A percentile compares a stretch with the other conserved stretches of the same genome.
Conservation (phyloP, 202 grass and related monocot genomes). For the Elaeis oleifera region DNA sequence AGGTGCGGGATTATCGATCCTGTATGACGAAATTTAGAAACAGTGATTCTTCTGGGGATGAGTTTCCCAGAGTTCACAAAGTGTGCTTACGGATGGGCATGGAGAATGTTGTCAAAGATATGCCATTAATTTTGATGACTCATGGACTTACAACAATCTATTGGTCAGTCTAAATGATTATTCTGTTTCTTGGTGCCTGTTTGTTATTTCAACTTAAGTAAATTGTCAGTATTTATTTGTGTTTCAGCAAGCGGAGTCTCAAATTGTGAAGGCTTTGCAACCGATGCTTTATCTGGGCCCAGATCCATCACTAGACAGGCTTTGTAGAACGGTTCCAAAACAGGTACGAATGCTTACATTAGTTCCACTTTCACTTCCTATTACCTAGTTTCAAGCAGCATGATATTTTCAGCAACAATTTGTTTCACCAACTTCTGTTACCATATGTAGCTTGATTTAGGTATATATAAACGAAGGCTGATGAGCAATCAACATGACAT, state of each 20-base stretch:
- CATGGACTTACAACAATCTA: conserved; percentile 42
- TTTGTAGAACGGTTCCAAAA: conserved; percentile 31
- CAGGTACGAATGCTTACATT: conserved; percentile 25
- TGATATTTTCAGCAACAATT: too few species aligned
- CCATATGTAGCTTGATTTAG: conserved; percentile 44
- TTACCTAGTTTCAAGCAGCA: too few species aligned
- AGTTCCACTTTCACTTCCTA: too few species aligned
- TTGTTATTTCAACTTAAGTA: conserved; percentile 17
- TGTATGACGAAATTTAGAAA: conserved; percentile 24
- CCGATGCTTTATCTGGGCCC: conserved; percentile 53
- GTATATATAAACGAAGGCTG: conserved; percentile 24
- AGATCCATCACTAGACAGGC: conserved; percentile 32
- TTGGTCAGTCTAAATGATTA: conserved; percentile 30
- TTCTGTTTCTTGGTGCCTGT: not conserved
- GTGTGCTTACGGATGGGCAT: conserved; percentile 38
- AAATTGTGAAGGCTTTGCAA: conserved; percentile 38
- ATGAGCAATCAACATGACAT: not conserved
- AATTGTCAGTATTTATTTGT: conserved; percentile 1
- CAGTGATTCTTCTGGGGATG: conserved; percentile 29
- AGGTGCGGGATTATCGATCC: conserved; percentile 47
- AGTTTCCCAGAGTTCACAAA: conserved; percentile 44
- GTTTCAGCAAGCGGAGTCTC: conserved; percentile 39
- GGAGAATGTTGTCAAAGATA: conserved; percentile 37
- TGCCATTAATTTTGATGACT: conserved; percentile 35
- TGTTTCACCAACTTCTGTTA: conserved; percentile 17